Evolutionary conservation across 2,329 filamentous ascomycete species (phyloP).

Genomic region (Daldinia eschscholtzii): DNA sequence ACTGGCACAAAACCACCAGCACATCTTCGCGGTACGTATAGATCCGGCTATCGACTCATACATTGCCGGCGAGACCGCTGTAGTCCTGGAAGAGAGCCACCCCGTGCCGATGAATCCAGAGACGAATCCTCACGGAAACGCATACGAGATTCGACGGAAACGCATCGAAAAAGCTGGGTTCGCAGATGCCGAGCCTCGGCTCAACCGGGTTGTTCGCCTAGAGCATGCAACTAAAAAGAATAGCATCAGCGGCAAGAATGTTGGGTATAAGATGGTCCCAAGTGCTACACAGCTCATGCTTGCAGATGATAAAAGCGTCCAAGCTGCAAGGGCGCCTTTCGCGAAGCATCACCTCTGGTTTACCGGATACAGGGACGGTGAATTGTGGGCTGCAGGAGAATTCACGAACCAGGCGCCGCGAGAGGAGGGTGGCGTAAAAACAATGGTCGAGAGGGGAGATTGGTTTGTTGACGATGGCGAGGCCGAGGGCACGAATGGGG

Average conservation of each 20-base stretch:
- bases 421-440: slow-evolving; percentile 60
- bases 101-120: slow-evolving; percentile 57
- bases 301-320: slow-evolving; percentile 59
- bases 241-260: slow-evolving; percentile 60
- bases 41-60: slow-evolving; percentile 69
- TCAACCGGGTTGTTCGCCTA: slow-evolving; percentile 65
- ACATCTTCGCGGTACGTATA: slow-evolving; percentile 75
- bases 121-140: slow-evolving; percentile 72
- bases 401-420: slow-evolving; percentile 64
- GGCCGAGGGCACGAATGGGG: slow-evolving; percentile 28
- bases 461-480: slow-evolving; percentile 56
- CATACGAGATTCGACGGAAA: slow-evolving; percentile 67
- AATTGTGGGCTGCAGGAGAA: slow-evolving; percentile 65
- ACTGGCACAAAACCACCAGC: slow-evolving; percentile 75
- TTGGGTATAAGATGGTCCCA: slow-evolving; percentile 64
- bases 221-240: slow-evolving; percentile 62
- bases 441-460: slow-evolving; percentile 62
- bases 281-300: slow-evolving; percentile 62
- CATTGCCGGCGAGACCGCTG: slow-evolving; percentile 42
- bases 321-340: slow-evolving; percentile 59
- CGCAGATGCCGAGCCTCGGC: slow-evolving; percentile 65
- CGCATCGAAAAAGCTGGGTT: slow-evolving; percentile 60
- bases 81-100: slow-evolving; percentile 53
- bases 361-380: slow-evolving; percentile 62
- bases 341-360: slow-evolving; percentile 63